Percentiles rank a stretch among this genome's conserved stretches.
These are phyloP conservation scores for Cryptococcus amylolentus DNA, from an alignment of 1,284 basidiomycete species.

Conservation along the genomic window DNA sequence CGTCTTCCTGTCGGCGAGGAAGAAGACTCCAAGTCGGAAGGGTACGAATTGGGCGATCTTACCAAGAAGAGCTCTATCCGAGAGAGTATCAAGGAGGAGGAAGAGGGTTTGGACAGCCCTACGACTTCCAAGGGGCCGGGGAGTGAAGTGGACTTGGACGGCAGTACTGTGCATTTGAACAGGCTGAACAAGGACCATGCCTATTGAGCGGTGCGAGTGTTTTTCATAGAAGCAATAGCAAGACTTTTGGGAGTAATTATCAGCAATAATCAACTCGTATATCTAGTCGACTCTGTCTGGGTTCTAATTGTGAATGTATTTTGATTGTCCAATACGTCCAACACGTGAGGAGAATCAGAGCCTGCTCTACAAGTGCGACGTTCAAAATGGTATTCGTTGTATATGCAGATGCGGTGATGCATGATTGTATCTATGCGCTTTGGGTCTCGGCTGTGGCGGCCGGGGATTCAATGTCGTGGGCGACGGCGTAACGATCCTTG, in stretches of 20 bases:
- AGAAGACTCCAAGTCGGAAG: constrained; percentile 18
- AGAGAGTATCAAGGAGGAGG: neutral
- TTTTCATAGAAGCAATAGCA: too few relatives aligned
- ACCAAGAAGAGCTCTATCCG: neutral
- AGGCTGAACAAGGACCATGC: constrained; percentile 10
- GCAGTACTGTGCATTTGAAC: constrained; percentile 24
- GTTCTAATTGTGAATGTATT: too few relatives aligned
- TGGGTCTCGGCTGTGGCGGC: neutral
- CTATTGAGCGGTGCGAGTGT: too few relatives aligned
- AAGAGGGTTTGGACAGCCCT: constrained; percentile 6
- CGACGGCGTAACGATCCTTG: neutral
- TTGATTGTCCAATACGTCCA: too few relatives aligned
- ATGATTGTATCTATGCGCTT: constrained; percentile 2
- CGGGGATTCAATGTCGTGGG: neutral
- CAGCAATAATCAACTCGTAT: neutral
- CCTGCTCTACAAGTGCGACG: too few relatives aligned
- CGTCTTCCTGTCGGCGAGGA: neutral
- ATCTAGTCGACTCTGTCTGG: neutral
- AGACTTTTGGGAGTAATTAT: too few relatives aligned
- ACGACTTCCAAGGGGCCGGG: constrained; percentile 15
- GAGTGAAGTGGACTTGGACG: constrained; percentile 15
- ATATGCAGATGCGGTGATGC: neutral
- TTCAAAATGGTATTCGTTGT: too few relatives aligned
- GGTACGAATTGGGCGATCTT: constrained; percentile 24
- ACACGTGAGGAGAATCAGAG: too few relatives aligned